Evolutionary conservation across 495 filamentous ascomycete genomes (phyloP).

Genomic region (Aspergillus haitiensis): DNA sequence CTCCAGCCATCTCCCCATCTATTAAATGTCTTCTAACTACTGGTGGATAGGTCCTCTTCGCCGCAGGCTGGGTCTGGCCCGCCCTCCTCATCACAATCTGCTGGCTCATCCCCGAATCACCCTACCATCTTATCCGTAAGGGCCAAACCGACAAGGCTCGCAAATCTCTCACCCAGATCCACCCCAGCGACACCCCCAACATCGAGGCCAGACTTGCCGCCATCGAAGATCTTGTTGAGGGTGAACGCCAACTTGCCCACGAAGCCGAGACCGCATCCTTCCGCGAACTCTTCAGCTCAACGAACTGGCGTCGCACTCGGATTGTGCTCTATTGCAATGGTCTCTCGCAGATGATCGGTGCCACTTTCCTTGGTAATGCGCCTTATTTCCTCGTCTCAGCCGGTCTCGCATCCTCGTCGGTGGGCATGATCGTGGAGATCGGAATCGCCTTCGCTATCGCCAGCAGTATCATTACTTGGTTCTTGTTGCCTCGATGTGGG

Average conservation of each 20-base stretch:
- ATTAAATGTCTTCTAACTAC: neutral
- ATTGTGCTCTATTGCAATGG: conserved; percentile 27
- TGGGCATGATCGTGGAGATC: conserved; percentile 28
- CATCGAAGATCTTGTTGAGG: conserved; percentile 1
- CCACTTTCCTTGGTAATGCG: conserved; percentile 26
- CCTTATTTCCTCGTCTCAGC: conserved; percentile 31
- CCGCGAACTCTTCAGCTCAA: conserved; percentile 29
- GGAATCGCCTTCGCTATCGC: conserved; percentile 27
- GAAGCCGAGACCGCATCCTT: conserved; percentile 13
- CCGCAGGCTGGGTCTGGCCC: conserved; percentile 20
- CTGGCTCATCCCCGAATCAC: conserved; percentile 13
- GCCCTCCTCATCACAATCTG: conserved; percentile 12
- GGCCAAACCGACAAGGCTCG: conserved; percentile 10
- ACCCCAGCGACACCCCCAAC: conserved; percentile 1
- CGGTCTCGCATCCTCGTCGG: conserved; percentile 22
- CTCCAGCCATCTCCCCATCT: neutral
- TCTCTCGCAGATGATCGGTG: conserved; percentile 27
- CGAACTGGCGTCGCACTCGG: conserved; percentile 34
- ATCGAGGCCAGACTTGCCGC: neutral
- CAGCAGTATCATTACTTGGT: conserved; percentile 21
- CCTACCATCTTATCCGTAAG: conserved; percentile 20
- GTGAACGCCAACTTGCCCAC: neutral
- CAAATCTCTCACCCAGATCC: conserved; percentile 7
- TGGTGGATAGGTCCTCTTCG: conserved; percentile 19
- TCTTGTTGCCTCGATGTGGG: conserved; percentile 24